Conservation (phyloP, 805 yeast genomes). For the Komagataella mondaviorum region DNA sequence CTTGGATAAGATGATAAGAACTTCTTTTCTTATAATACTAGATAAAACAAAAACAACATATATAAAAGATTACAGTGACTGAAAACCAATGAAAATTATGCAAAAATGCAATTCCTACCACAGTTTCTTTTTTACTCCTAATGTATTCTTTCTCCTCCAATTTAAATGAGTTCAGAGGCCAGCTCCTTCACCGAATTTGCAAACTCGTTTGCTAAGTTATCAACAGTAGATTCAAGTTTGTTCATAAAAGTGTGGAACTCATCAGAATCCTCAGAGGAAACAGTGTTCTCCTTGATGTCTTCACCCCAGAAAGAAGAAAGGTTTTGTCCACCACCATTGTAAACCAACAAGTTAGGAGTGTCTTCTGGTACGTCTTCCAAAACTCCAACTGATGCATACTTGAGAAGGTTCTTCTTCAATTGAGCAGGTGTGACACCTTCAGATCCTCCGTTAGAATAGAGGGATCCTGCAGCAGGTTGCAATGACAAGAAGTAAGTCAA, state of each 20-base stretch:
- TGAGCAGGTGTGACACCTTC: slow-evolving; percentile 58
- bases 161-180: not conserved
- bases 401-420: slow-evolving; percentile 62
- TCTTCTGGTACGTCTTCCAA: slow-evolving; percentile 43
- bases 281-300: slow-evolving; percentile 4
- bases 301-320: slow-evolving; percentile 46
- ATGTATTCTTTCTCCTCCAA: not conserved
- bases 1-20: not conserved
- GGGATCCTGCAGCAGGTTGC: slow-evolving; percentile 63
- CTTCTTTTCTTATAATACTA: not conserved
- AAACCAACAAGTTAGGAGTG: slow-evolving; percentile 67
- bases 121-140: not conserved
- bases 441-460: slow-evolving; percentile 32
- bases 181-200: not conserved
- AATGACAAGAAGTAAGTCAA: slow-evolving; percentile 80
- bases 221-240: not conserved
- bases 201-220: not conserved
- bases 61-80: not conserved
- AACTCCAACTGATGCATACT: slow-evolving; percentile 47
- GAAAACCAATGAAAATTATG: not conserved
- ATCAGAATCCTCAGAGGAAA: not conserved
- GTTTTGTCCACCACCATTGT: slow-evolving; percentile 73
- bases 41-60: not conserved
- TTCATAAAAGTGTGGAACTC: not conserved
- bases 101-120: not conserved